Percentiles rank a stretch among this genome's conserved stretches.
These are phyloP conservation scores for Penicillium antarcticum DNA, from an alignment of 495 filamentous ascomycete species.

Conservation along the genomic window DNA sequence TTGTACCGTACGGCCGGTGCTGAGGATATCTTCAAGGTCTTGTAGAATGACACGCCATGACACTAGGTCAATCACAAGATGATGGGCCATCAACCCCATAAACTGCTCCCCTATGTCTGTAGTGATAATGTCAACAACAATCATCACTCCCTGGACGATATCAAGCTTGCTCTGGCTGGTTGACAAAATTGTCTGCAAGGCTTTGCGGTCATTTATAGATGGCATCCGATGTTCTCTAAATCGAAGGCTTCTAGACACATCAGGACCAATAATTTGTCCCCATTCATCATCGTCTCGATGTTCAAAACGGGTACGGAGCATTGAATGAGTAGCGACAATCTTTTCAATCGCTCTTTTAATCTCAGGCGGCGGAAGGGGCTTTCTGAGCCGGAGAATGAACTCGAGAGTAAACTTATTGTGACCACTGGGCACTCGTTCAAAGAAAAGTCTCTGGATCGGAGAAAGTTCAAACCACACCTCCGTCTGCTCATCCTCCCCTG, in stretches of 20 bases:
- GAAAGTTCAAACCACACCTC: constrained; percentile 40
- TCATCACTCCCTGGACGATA: neutral
- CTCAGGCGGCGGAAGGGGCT: neutral
- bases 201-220: neutral
- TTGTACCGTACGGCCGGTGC: neutral
- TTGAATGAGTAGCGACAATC: neutral
- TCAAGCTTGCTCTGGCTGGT: neutral
- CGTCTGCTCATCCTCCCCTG: neutral
- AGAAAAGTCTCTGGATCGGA: constrained; percentile 52
- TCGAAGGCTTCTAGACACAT: neutral
- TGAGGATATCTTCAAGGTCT: constrained; percentile 54
- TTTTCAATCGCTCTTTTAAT: neutral
- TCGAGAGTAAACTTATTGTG: neutral
- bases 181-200: neutral
- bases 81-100: constrained; percentile 44
- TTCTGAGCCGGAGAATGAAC: neutral
- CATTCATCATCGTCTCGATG: neutral
- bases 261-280: neutral
- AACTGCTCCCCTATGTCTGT: constrained; percentile 28
- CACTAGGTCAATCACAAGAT: constrained; percentile 57
- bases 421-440: neutral
- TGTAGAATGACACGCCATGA: constrained; percentile 58
- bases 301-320: neutral
- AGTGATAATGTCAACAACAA: neutral
- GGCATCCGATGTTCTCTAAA: neutral